phyloP scores from a whole-genome alignment of 1,284 basidiomycete genomes.

The Sphagnurus paluster region DNA sequence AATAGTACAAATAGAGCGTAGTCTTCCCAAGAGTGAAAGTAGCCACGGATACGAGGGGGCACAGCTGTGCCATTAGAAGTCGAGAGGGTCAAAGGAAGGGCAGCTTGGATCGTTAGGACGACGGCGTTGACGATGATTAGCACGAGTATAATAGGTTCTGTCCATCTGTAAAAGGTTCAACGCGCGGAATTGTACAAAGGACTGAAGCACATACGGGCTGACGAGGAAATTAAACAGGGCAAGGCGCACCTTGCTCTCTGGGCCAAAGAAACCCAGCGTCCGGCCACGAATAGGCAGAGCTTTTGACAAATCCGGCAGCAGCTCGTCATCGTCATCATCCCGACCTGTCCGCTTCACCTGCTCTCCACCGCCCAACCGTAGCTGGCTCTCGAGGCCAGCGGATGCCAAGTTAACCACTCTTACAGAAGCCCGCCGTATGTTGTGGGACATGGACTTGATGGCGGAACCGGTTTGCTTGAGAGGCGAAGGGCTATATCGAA shows the following conservation, averaged over 20 bases:
- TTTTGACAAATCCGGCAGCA: conserved; percentile 45
- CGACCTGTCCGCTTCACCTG: conserved; percentile 20
- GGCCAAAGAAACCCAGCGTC: conserved; percentile 78
- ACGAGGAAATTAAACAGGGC: conserved; percentile 68
- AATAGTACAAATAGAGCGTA: conserved; percentile 83
- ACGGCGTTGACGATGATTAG: conserved; percentile 87
- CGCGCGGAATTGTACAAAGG: conserved; percentile 1
- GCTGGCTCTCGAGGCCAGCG: conserved; percentile 57
- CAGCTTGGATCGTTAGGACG: conserved; percentile 82
- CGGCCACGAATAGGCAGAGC: conserved; percentile 70
- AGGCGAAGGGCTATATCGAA: conserved; percentile 58
- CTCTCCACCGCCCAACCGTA: conserved; percentile 52
- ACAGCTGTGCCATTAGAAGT: conserved; percentile 41
- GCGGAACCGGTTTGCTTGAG: conserved; percentile 58
- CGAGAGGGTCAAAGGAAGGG: conserved; percentile 50
- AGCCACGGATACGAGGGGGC: conserved; percentile 60
- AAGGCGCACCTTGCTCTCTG: conserved; percentile 63
- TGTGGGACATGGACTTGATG: conserved; percentile 58
- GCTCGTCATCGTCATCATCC: conserved; percentile 29
- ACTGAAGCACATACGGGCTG: conserved; percentile 52
- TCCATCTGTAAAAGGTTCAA: conserved; percentile 56
- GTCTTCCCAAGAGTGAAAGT: conserved; percentile 90
- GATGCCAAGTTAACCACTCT: conserved; percentile 84
- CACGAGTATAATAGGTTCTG: conserved; percentile 83
- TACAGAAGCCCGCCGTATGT: conserved; percentile 69